phyloP scores from a whole-genome alignment of 2,329 filamentous ascomycete species.

The Paracamarosporium sp. region DNA sequence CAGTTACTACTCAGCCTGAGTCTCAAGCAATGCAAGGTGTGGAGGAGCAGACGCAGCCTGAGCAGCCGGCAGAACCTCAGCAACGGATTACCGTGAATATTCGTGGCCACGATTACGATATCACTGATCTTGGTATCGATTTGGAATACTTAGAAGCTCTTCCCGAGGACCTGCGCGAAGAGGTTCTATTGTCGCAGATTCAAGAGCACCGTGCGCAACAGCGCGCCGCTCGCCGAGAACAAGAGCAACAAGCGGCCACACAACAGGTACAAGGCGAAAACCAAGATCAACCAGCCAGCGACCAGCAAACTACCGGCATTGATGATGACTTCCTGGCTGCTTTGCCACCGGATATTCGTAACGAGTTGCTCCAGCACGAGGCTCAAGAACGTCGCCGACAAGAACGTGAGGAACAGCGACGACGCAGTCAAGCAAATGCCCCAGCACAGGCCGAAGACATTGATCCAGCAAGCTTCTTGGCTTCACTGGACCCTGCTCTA shows the following conservation, averaged over 20 bases:
- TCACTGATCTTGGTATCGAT: slow-evolving; percentile 93
- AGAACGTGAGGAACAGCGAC: slow-evolving; percentile 80
- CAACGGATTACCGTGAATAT: slow-evolving; percentile 80
- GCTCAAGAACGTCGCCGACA: slow-evolving; percentile 85
- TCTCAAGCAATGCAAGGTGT: slow-evolving; percentile 77
- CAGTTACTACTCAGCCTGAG: slow-evolving; percentile 46
- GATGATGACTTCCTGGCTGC: slow-evolving; percentile 94
- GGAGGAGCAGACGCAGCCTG: slow-evolving; percentile 58
- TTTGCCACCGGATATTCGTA: slow-evolving; percentile 85
- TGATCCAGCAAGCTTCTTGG: slow-evolving; percentile 90
- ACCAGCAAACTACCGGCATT: slow-evolving; percentile 70
- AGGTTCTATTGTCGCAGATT: slow-evolving; percentile 91
- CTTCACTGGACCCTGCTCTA: slow-evolving; percentile 84
- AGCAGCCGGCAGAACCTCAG: slow-evolving; percentile 42
- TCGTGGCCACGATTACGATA: slow-evolving; percentile 85
- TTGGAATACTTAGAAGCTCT: slow-evolving; percentile 93
- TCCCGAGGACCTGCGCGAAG: slow-evolving; percentile 95
- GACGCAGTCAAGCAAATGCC: slow-evolving; percentile 64
- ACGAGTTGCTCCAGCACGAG: slow-evolving; percentile 91
- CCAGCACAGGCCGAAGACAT: slow-evolving; percentile 75
- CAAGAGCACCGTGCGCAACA: slow-evolving; percentile 53
- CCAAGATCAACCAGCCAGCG: slow-evolving; percentile 40
- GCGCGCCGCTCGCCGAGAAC: slow-evolving; percentile 36
- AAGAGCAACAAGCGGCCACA: slow-evolving; percentile 56
- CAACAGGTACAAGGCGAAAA: slow-evolving; percentile 2